phyloP scores from a whole-genome alignment of 305 asterid genomes.

The Rubia balearica region DNA sequence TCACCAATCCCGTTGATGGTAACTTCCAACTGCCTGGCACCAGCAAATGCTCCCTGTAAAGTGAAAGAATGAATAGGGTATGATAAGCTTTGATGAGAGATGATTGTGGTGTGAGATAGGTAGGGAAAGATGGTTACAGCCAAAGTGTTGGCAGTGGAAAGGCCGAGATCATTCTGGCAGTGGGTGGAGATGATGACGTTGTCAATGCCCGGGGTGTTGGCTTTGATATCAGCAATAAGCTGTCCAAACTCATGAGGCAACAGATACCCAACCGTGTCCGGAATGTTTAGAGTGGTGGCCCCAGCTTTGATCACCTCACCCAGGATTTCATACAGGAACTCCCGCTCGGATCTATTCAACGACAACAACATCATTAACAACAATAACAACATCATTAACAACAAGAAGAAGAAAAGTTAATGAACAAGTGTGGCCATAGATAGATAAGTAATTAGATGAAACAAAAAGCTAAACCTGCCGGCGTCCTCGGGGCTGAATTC shows the following conservation, averaged over 20 bases:
- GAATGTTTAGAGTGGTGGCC: slow-evolving; percentile 94
- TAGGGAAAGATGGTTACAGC: slow-evolving; percentile 39
- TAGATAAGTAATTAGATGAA: no score
- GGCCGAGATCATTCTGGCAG: slow-evolving; percentile 97
- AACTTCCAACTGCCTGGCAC: slow-evolving; percentile 95
- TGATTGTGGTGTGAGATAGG: neutral
- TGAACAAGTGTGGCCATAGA: no score
- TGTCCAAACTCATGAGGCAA: slow-evolving; percentile 73
- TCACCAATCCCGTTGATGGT: slow-evolving; percentile 97
- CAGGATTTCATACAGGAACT: slow-evolving; percentile 76
- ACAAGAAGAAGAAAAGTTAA: neutral
- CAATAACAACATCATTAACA: neutral
- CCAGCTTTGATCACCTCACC: slow-evolving; percentile 93
- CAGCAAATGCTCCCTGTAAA: slow-evolving; percentile 79
- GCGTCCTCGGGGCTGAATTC: slow-evolving; percentile 98
- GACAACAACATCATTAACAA: neutral
- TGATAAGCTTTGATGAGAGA: slow-evolving; percentile 15
- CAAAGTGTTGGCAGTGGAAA: slow-evolving; percentile 80
- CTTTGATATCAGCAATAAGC: slow-evolving; percentile 75
- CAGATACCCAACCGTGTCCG: slow-evolving; percentile 89
- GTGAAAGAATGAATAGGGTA: slow-evolving; percentile 14
- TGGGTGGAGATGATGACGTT: slow-evolving; percentile 88
- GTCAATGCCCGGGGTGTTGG: slow-evolving; percentile 81
- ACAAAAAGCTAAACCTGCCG: slow-evolving; percentile 49
- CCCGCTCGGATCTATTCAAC: slow-evolving; percentile 60